Percentiles rank a stretch among this genome's conserved stretches.
Conservation (phyloP, 441 rosid genomes). For the Croton setiger region DNA sequence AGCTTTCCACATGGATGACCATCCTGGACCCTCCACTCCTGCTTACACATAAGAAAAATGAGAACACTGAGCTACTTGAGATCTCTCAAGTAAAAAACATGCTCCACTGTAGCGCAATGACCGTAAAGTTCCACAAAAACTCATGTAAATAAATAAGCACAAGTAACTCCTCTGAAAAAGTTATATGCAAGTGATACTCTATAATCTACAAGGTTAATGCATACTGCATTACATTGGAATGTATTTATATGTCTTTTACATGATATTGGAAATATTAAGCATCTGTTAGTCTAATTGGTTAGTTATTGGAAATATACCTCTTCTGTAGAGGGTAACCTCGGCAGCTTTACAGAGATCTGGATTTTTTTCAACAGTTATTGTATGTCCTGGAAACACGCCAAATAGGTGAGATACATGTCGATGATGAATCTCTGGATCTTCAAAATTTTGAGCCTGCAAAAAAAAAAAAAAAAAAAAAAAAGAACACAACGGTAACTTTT, state of each 20-base stretch:
- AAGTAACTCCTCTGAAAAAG: neutral
- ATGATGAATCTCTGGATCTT: slow-evolving; percentile 87
- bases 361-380: slow-evolving; percentile 61
- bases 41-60: slow-evolving; percentile 16
- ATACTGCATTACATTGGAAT: no score
- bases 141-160: neutral
- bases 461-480: slow-evolving; percentile 9
- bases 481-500: no score
- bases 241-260: no score
- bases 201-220: no score
- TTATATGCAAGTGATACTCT: no score
- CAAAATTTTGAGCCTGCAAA: slow-evolving; percentile 67
- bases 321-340: slow-evolving; percentile 54
- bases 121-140: neutral
- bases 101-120: neutral
- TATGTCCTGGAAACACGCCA: slow-evolving; percentile 92
- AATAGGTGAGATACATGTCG: slow-evolving; percentile 93
- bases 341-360: slow-evolving; percentile 88
- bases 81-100: neutral
- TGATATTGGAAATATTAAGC: no score
- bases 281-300: no score
- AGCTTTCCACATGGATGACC: slow-evolving; percentile 90
- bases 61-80: neutral
- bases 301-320: slow-evolving; percentile 51
- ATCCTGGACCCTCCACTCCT: slow-evolving; percentile 96